phyloP scores from a whole-genome alignment of 345 rosid genomes.

The Gossypium rotundifolium region DNA sequence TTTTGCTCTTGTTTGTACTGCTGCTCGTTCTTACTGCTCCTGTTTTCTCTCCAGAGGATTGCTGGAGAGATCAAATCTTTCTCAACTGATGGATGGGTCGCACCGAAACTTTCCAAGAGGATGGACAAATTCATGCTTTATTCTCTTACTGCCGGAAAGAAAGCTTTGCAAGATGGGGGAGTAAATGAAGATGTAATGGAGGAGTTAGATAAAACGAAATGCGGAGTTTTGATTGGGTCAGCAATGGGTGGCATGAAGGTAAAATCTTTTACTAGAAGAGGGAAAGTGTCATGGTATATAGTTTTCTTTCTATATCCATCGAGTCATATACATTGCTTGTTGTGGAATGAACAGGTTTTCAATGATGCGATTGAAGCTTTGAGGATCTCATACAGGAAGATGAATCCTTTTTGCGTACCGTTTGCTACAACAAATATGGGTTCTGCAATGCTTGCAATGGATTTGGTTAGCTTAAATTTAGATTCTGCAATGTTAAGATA shows the following conservation, averaged over 20 bases:
- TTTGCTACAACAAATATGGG: constrained; percentile 98
- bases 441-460: constrained; percentile 98
- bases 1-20: constrained; percentile 10
- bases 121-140: constrained; percentile 98
- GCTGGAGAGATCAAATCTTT: constrained; percentile 88
- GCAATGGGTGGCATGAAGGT: constrained; percentile 26
- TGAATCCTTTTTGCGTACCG: constrained; percentile 96
- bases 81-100: constrained; percentile 83
- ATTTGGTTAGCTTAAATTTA: constrained; percentile 56
- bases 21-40: constrained; percentile 9
- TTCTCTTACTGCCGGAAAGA: constrained; percentile 89
- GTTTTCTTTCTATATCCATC: neutral
- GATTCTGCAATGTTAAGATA: constrained; percentile 9
- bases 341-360: constrained; percentile 56
- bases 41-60: constrained; percentile 51
- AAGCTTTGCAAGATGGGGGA: constrained; percentile 88
- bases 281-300: neutral
- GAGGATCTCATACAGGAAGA: constrained; percentile 76
- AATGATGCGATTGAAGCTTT: constrained; percentile 90
- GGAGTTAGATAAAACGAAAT: constrained; percentile 68
- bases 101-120: constrained; percentile 81
- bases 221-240: constrained; percentile 94
- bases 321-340: neutral
- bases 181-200: constrained; percentile 72
- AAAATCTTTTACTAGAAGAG: neutral